Conservation (phyloP, 495 filamentous ascomycete genomes). For the Staphylotrichum longicolle region DNA sequence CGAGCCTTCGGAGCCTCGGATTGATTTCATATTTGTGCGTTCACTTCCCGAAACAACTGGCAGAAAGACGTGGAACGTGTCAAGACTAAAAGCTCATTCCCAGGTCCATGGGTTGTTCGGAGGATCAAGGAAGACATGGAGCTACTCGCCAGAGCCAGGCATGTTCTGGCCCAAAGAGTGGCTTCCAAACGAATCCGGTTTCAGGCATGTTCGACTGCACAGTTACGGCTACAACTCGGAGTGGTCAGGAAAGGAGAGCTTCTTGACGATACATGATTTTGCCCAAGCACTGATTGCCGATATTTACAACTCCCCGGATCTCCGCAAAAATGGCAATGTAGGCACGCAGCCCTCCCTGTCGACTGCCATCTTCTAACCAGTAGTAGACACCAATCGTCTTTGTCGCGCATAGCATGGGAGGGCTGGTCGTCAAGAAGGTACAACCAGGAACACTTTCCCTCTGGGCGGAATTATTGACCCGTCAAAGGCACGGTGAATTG, state of each 20-base stretch:
- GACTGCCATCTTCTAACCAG: neutral
- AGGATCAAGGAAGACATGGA: conserved; percentile 32
- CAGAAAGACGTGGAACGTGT: too few species aligned
- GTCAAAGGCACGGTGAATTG: too few species aligned
- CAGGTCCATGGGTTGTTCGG: conserved; percentile 32
- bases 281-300: conserved; percentile 27
- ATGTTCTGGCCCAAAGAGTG: conserved; percentile 35
- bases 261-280: conserved; percentile 29
- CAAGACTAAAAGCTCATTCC: too few species aligned
- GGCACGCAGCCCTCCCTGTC: too few species aligned
- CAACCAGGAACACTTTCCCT: neutral
- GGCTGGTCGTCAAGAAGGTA: conserved; percentile 34
- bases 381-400: conserved; percentile 30
- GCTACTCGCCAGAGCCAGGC: conserved; percentile 12
- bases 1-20: conserved; percentile 22
- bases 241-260: conserved; percentile 19
- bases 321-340: conserved; percentile 25
- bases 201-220: conserved; percentile 29
- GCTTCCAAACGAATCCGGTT: conserved; percentile 30
- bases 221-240: conserved; percentile 34
- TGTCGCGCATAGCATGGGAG: conserved; percentile 35
- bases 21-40: conserved; percentile 30
- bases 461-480: neutral
- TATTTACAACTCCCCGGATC: conserved; percentile 20
- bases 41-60: too few species aligned